Evolutionary conservation across 305 asterid species (phyloP).

Genomic region (Coffea humblotiana): DNA sequence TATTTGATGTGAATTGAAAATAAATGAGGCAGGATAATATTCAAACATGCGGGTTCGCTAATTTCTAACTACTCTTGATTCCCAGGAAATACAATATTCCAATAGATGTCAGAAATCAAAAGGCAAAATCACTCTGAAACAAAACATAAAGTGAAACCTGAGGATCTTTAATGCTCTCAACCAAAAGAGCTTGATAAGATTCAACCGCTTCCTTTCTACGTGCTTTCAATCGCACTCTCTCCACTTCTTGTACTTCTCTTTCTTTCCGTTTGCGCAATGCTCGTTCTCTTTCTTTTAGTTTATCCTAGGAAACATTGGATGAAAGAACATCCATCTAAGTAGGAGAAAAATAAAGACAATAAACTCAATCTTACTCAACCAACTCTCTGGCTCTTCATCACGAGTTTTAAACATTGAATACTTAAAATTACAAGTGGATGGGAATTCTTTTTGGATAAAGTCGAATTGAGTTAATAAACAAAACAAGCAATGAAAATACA

Average conservation of each 20-base stretch:
- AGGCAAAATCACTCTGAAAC: too few relatives aligned
- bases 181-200: slow-evolving; percentile 87
- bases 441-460: not conserved
- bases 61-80: too few relatives aligned
- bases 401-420: not conserved
- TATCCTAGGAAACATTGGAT: slow-evolving; percentile 53
- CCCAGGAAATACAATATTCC: too few relatives aligned
- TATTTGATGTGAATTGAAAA: too few relatives aligned
- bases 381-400: not conserved
- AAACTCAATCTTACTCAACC: not conserved
- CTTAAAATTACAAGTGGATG: not conserved
- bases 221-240: slow-evolving; percentile 91
- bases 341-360: slow-evolving; percentile 10
- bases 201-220: slow-evolving; percentile 92
- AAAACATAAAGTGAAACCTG: slow-evolving; percentile 42
- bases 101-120: too few relatives aligned
- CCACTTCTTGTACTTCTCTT: slow-evolving; percentile 99
- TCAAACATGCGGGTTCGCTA: too few relatives aligned
- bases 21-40: too few relatives aligned
- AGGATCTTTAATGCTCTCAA: slow-evolving; percentile 92
- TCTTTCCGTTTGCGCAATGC: slow-evolving; percentile 87
- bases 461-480: not conserved
- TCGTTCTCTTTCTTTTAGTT: slow-evolving; percentile 90
- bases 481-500: not conserved
- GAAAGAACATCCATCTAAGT: slow-evolving; percentile 1